Percentiles rank a stretch among this genome's conserved stretches.
Evolutionary conservation across 2,329 filamentous ascomycete genomes (phyloP).

Genomic region (Endoconidiophora laricicola): DNA sequence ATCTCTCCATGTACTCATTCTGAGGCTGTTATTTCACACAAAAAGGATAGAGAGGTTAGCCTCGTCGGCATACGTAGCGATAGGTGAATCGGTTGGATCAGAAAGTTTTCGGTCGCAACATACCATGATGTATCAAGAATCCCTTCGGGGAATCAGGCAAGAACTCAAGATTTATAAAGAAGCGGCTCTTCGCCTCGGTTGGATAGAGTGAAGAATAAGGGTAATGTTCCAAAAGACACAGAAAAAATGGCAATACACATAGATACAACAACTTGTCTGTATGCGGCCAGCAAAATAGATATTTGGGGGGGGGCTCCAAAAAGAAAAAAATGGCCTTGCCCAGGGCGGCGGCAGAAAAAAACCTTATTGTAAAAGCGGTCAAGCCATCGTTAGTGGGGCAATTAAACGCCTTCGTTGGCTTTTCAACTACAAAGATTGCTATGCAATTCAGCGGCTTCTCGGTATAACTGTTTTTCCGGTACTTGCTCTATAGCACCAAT

Average conservation of each 20-base stretch:
- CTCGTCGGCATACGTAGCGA: too few species aligned
- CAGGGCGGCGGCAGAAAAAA: constrained; percentile 11
- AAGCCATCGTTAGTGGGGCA: constrained; percentile 9
- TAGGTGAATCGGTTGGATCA: neutral
- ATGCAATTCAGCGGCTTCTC: neutral
- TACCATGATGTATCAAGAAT: constrained; percentile 8
- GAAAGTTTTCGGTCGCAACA: neutral
- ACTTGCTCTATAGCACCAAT: constrained; percentile 1
- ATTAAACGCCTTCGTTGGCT: neutral
- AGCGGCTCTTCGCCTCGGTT: constrained; percentile 6
- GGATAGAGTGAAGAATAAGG: neutral
- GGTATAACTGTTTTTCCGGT: constrained; percentile 10
- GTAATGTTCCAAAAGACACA: neutral
- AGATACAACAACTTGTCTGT: neutral
- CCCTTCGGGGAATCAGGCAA: neutral
- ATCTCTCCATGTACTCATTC: constrained; percentile 53
- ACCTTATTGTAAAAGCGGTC: constrained; percentile 11
- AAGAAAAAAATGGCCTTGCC: constrained; percentile 3
- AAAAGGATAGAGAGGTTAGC: too few species aligned
- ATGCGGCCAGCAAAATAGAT: neutral
- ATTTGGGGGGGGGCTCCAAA: neutral
- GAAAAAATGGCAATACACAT: neutral
- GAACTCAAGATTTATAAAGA: neutral
- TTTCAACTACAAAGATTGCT: neutral
- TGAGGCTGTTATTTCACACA: constrained; percentile 41